Conservation (phyloP, 78 protist species). For the Dictyostelium citrinum region DNA sequence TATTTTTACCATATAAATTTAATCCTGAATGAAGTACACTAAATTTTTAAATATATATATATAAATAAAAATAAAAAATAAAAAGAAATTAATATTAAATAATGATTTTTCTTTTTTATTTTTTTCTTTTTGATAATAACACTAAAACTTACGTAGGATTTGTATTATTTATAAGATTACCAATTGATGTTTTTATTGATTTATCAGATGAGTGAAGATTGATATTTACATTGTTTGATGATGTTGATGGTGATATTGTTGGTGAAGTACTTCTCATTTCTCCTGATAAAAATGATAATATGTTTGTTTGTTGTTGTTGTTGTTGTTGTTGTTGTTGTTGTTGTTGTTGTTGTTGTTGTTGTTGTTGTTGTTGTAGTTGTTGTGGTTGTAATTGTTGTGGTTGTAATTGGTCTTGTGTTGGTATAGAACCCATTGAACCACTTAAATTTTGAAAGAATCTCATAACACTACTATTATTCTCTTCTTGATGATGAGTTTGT, state of each 20-base stretch:
- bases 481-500: background rate
- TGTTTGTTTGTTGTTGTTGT: background rate
- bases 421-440: background rate
- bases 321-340: background rate
- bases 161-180: background rate
- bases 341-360: background rate
- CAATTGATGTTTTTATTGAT: background rate
- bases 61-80: background rate
- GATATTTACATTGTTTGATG: conserved; percentile 19
- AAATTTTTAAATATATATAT: background rate
- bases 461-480: conserved; percentile 31
- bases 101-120: conserved; percentile 1
- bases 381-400: background rate
- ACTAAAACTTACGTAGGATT: background rate
- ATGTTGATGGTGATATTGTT: conserved; percentile 18
- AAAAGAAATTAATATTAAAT: background rate
- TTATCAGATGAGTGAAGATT: background rate
- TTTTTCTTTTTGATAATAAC: background rate
- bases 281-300: background rate
- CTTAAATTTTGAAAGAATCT: conserved; percentile 55
- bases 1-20: conserved; percentile 41
- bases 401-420: background rate
- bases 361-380: conserved; percentile 12
- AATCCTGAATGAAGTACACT: conserved; percentile 23
- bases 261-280: background rate